A percentile compares a stretch with the other conserved stretches of the same genome.
Conservation (phyloP, 176 grass and related monocot genomes). For the Secale cereale region DNA sequence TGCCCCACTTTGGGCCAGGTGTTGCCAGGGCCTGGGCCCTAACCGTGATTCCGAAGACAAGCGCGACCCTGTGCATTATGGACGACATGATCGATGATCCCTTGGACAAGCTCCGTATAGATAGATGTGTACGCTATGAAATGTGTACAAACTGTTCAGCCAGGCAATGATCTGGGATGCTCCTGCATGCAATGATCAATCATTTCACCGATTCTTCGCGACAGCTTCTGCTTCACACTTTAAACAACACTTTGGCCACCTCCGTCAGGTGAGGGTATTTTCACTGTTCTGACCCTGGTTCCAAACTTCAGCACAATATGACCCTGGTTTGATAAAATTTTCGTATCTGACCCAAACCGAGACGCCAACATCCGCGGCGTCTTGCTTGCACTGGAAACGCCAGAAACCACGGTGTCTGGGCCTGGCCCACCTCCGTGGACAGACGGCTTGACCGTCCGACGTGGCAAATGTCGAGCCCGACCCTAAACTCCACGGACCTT, state of each 20-base stretch:
- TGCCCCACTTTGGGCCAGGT: neutral
- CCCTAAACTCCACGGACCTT: too few relatives aligned
- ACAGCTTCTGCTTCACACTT: neutral
- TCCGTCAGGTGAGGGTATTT: too few relatives aligned
- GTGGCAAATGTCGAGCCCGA: too few relatives aligned
- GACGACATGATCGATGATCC: neutral
- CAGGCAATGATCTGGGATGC: neutral
- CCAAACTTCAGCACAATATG: too few relatives aligned
- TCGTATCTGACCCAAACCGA: too few relatives aligned
- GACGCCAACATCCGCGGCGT: too few relatives aligned
- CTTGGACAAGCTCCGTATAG: neutral
- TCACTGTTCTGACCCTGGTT: too few relatives aligned
- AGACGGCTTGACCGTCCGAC: too few relatives aligned
- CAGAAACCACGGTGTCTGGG: too few relatives aligned
- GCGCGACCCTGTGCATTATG: neutral
- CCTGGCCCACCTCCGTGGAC: too few relatives aligned
- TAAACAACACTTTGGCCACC: neutral
- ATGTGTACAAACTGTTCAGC: neutral
- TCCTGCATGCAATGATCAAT: slow-evolving; percentile 4
- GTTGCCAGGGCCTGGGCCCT: neutral
- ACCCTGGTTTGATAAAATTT: too few relatives aligned
- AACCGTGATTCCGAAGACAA: neutral
- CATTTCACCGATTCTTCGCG: neutral
- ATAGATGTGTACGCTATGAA: neutral
- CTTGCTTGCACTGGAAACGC: too few relatives aligned